A percentile compares a stretch with the other conserved stretches of the same genome.
These are phyloP conservation scores for Mallotus repandus DNA, from an alignment of 441 rosid species.

Conservation along the genomic window DNA sequence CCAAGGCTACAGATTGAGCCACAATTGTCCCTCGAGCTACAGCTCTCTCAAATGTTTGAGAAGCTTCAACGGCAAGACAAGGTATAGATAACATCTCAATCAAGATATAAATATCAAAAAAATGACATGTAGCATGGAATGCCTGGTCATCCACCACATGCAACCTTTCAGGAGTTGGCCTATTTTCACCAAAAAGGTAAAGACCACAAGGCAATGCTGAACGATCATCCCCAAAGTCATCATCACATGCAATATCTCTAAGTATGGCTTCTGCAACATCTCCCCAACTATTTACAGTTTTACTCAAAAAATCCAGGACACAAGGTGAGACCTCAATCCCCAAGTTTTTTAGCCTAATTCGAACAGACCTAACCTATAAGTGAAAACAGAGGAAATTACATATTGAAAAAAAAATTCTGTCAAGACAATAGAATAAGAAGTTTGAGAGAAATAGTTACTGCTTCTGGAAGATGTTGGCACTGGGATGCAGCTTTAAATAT, in stretches of 20 bases:
- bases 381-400: slow-evolving; percentile 21
- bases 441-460: slow-evolving; percentile 50
- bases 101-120: slow-evolving; percentile 87
- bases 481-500: slow-evolving; percentile 87
- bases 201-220: slow-evolving; percentile 47
- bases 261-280: slow-evolving; percentile 85
- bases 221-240: slow-evolving; percentile 56
- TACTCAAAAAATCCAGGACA: slow-evolving; percentile 85
- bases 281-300: slow-evolving; percentile 86
- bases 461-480: slow-evolving; percentile 92
- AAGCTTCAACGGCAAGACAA: slow-evolving; percentile 83
- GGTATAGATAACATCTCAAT: slow-evolving; percentile 93
- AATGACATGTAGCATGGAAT: slow-evolving; percentile 45
- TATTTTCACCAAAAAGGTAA: slow-evolving; percentile 72
- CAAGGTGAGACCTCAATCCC: slow-evolving; percentile 79
- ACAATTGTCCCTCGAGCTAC: slow-evolving; percentile 77
- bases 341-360: slow-evolving; percentile 73
- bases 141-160: slow-evolving; percentile 56
- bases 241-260: slow-evolving; percentile 77
- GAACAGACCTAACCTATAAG: slow-evolving; percentile 83
- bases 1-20: slow-evolving; percentile 75
- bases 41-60: slow-evolving; percentile 93
- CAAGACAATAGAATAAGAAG: slow-evolving; percentile 1
- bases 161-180: slow-evolving; percentile 50
- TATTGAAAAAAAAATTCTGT: slow-evolving; percentile 9